phyloP scores from a whole-genome alignment of 2,329 filamentous ascomycete genomes.

The Amphichorda felina region DNA sequence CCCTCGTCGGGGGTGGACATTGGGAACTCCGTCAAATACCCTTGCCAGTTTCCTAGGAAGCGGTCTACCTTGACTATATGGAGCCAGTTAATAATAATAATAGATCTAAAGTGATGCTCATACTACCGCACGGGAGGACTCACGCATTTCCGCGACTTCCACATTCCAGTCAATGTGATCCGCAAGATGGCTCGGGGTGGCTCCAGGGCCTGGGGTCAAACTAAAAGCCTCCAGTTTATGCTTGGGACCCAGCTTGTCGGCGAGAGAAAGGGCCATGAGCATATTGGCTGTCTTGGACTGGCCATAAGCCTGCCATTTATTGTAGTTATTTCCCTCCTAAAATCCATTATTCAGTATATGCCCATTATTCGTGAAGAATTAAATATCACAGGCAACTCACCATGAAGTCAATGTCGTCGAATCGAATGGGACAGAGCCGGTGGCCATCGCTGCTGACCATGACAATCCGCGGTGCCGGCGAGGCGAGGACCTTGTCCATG shows the following conservation, averaged over 20 bases:
- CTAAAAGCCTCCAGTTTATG: slow-evolving; percentile 12
- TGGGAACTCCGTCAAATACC: not conserved
- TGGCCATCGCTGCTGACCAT: slow-evolving; percentile 2
- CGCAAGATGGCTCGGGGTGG: slow-evolving; percentile 6
- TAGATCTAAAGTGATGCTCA: not conserved
- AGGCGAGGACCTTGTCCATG: slow-evolving; percentile 13
- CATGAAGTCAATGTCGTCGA: slow-evolving; percentile 2
- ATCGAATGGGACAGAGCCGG: slow-evolving; percentile 2
- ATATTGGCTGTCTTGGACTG: slow-evolving; percentile 18
- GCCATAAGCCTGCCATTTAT: slow-evolving; percentile 13
- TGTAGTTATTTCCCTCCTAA: slow-evolving; percentile 9
- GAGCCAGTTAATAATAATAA: not conserved
- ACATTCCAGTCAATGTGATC: slow-evolving; percentile 14
- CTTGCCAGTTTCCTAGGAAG: not conserved
- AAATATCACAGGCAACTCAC: slow-evolving; percentile 1
- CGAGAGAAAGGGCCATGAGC: slow-evolving; percentile 9
- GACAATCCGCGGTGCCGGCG: slow-evolving; percentile 1
- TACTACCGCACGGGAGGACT: not conserved
- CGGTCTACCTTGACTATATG: not conserved
- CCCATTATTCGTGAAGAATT: too few species aligned
- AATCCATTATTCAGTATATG: too few species aligned
- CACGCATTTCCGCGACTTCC: slow-evolving; percentile 6
- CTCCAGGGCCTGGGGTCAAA: slow-evolving; percentile 4
- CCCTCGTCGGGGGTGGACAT: not conserved
- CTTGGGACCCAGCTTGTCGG: slow-evolving; percentile 8